These are phyloP conservation scores for Panicum miliaceum DNA, from an alignment of 176 grass and related monocot species.

Conservation along the genomic window DNA sequence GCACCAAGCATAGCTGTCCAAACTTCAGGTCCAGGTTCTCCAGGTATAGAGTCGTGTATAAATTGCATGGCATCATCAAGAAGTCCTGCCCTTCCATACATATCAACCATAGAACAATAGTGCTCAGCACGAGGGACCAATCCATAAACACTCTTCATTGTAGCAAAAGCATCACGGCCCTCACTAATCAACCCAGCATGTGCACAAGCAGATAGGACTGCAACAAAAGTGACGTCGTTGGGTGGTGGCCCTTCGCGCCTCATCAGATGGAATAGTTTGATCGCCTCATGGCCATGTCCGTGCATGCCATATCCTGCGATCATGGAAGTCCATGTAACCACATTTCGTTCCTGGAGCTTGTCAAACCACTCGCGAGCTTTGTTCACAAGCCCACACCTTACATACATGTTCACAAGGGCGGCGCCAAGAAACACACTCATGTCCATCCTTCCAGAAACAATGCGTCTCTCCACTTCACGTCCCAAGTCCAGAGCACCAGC, in stretches of 20 bases:
- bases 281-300: constrained; percentile 60
- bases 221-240: constrained; percentile 87
- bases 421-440: constrained; percentile 68
- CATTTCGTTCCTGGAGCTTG: constrained; percentile 52
- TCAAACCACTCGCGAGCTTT: constrained; percentile 69
- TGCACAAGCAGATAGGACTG: constrained; percentile 73
- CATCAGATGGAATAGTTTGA: constrained; percentile 69
- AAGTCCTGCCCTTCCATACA: constrained; percentile 80
- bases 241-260: constrained; percentile 44
- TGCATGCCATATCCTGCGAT: constrained; percentile 85
- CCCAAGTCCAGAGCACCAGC: constrained; percentile 69
- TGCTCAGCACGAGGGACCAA: constrained; percentile 73
- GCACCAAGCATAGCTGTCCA: constrained; percentile 85
- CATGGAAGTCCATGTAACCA: constrained; percentile 80
- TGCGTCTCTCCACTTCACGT: constrained; percentile 54
- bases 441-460: constrained; percentile 53
- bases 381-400: constrained; percentile 67
- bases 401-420: constrained; percentile 85
- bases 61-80: constrained; percentile 70
- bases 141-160: constrained; percentile 65
- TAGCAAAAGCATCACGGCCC: constrained; percentile 57
- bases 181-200: constrained; percentile 72
- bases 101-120: constrained; percentile 88
- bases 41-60: constrained; percentile 56
- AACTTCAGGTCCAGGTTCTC: constrained; percentile 59